Percentiles rank a stretch among this genome's conserved stretches.
Evolutionary conservation across 1,139 yeast genomes (phyloP).

Genomic region (Ogataea hybrid): DNA sequence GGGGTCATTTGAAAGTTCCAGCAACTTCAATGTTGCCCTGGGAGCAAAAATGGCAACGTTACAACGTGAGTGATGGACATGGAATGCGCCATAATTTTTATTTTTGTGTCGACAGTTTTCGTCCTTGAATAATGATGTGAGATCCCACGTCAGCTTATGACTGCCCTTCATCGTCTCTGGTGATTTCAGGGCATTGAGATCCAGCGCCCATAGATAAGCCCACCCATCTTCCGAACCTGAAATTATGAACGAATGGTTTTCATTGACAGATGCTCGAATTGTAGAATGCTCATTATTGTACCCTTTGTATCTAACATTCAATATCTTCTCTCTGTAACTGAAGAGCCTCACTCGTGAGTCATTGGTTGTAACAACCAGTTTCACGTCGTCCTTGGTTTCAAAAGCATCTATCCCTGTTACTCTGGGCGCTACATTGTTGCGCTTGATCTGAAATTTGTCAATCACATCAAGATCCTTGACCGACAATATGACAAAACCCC

Average conservation of each 20-base stretch:
- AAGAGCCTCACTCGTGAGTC: constrained; percentile 77
- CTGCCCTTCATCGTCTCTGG: constrained; percentile 13
- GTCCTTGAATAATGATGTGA: constrained; percentile 35
- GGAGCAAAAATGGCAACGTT: constrained; percentile 85
- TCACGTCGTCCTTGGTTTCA: constrained; percentile 26
- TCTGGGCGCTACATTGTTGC: constrained; percentile 45
- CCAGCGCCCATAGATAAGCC: constrained; percentile 64
- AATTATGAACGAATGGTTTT: constrained; percentile 49
- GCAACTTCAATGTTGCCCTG: constrained; percentile 56
- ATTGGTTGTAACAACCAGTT: constrained; percentile 63
- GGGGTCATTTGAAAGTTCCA: constrained; percentile 75
- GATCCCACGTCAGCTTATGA: constrained; percentile 25
- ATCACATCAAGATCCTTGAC: constrained; percentile 62
- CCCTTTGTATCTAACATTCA: constrained; percentile 75
- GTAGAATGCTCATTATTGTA: constrained; percentile 68
- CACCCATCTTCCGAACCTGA: constrained; percentile 70
- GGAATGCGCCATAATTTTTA: constrained; percentile 64
- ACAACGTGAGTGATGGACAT: constrained; percentile 71
- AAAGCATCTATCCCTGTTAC: constrained; percentile 49
- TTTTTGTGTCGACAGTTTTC: constrained; percentile 39
- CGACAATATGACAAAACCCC: constrained; percentile 60
- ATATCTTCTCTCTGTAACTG: constrained; percentile 49
- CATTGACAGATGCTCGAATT: constrained; percentile 64
- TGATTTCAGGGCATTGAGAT: constrained; percentile 14
- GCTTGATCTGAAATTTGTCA: constrained; percentile 51